Base-by-base conservation (phyloP, 352 stramenopile species). In the Blastocystis sp. region DNA sequence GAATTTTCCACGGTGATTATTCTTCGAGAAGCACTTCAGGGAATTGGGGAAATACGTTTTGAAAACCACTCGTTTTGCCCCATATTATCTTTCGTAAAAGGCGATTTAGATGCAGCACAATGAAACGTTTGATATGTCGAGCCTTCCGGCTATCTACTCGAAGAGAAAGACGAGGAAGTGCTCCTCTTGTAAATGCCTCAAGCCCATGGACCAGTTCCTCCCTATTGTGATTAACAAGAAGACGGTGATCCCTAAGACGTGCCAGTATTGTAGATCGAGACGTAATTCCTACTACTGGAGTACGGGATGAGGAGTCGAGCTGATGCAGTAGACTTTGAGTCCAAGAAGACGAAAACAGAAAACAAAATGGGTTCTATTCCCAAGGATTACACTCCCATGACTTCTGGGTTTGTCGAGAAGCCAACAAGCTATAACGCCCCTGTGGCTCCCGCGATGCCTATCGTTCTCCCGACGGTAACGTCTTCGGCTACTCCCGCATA, bases 191-290 rank as follows among this genome's bases (percentile, higher is more conserved):
- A 85, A 85, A 69, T 85, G 74, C 66, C 45, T 85, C 51, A 85
- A 85, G 66, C 74, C 74, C 3, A 85, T 85, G 74, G 74, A 85
- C 24, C 74, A 85, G 33, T 85, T 85, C 55, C 55, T 85, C 19
- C 74, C 74, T 45, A 85, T 85, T 69, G 31, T 69, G 6, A 85
- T 85, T 24, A 85, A 85, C 37, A 85, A 85, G 74, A 85, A 85
- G 51, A 85, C 74, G 6, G 74, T 85, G 21, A 85, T 85, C 12
- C 74, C 74, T 10, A 85, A 85, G 51, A 85, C 74, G 1, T 85
- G 74, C 35, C 74, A 85, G 29, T 85, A 67, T 69, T 85, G 74
- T 69, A 16, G 74, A 29, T 85, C 55, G 26, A 29, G 74, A 85
- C 24, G 74, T 2, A 85, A 85, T 62, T 69, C 29, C 55, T 85